Percentiles rank a stretch among this genome's conserved stretches.
Evolutionary conservation across 192 early-diverging fungal genomes (phyloP).

Genomic region (Geranomyces michiganensis): DNA sequence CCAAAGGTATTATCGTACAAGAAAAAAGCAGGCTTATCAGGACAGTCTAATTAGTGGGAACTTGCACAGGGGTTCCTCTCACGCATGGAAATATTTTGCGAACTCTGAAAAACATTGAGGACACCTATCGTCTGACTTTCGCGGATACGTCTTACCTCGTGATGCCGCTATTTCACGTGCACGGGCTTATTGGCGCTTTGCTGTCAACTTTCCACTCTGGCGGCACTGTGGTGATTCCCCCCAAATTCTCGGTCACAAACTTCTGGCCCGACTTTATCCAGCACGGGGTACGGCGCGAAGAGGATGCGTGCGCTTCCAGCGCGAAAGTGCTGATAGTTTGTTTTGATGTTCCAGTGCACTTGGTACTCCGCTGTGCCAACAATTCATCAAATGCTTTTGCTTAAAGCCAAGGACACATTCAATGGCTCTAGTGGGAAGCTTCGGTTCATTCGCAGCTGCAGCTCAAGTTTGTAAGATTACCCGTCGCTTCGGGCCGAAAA

Average conservation of each 20-base stretch:
- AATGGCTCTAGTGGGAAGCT: slow-evolving; percentile 41
- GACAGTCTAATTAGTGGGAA: not conserved
- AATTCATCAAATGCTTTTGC: slow-evolving; percentile 82
- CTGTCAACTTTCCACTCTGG: slow-evolving; percentile 72
- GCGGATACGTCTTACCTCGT: slow-evolving; percentile 72
- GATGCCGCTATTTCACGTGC: slow-evolving; percentile 88
- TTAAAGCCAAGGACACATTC: slow-evolving; percentile 31
- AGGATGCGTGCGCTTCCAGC: too few relatives aligned
- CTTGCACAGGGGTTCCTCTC: slow-evolving; percentile 78
- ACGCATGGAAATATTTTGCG: slow-evolving; percentile 74
- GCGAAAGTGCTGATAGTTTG: too few relatives aligned
- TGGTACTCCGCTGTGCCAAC: slow-evolving; percentile 69
- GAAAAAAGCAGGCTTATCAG: not conserved
- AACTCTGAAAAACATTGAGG: slow-evolving; percentile 73
- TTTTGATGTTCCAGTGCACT: slow-evolving; percentile 30
- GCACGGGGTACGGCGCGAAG: slow-evolving; percentile 38
- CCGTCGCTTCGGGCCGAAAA: not conserved
- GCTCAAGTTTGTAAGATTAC: slow-evolving; percentile 56
- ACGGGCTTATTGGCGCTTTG: slow-evolving; percentile 77
- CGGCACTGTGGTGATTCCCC: slow-evolving; percentile 70
- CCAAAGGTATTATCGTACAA: slow-evolving; percentile 15
- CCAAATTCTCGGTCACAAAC: slow-evolving; percentile 66
- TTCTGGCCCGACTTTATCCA: slow-evolving; percentile 79
- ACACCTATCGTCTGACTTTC: slow-evolving; percentile 65
- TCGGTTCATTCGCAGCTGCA: slow-evolving; percentile 82